Conservation (phyloP, 1,284 basidiomycete genomes). For the Rhodofomes roseus region DNA sequence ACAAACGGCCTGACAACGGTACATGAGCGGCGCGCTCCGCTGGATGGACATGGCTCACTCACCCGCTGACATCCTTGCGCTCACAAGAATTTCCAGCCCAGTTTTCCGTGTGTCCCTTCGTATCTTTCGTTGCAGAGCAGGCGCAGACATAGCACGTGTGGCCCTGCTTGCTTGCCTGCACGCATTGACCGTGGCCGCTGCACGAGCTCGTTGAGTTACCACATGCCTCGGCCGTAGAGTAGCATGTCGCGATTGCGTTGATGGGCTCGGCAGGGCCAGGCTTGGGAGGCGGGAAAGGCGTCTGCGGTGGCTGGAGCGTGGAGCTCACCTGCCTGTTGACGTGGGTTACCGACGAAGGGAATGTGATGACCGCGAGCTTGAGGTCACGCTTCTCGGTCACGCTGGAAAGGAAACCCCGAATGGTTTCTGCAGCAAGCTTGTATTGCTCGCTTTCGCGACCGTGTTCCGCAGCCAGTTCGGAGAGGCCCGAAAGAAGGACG, state of each 20-base stretch:
- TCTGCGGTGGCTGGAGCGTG: conserved; percentile 42
- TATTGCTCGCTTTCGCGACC: conserved; percentile 57
- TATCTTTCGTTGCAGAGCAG: conserved; percentile 50
- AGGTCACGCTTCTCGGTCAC: conserved; percentile 36
- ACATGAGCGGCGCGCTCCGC: not conserved
- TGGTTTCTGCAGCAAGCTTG: conserved; percentile 35
- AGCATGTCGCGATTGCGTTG: conserved; percentile 63
- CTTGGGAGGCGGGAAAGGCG: conserved; percentile 45
- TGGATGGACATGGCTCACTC: conserved; percentile 22
- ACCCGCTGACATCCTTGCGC: conserved; percentile 76
- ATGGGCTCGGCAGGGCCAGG: conserved; percentile 49
- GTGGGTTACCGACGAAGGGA: conserved; percentile 22
- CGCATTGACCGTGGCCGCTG: conserved; percentile 68
- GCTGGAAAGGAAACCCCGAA: conserved; percentile 42
- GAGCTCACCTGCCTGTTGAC: conserved; percentile 28
- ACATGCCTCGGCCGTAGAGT: conserved; percentile 50
- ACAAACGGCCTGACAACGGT: conserved; percentile 59
- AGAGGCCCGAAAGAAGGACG: conserved; percentile 51
- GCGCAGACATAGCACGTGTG: conserved; percentile 71
- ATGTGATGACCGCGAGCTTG: conserved; percentile 53
- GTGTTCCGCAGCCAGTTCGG: conserved; percentile 40
- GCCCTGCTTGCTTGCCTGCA: conserved; percentile 54
- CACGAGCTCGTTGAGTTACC: conserved; percentile 59
- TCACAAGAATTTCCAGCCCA: conserved; percentile 78
- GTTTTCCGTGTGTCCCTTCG: conserved; percentile 48